Percentiles rank a stretch among this genome's conserved stretches.
These are phyloP conservation scores for Phytopythium chamaehyphon DNA, from an alignment of 352 stramenopile species.

Conservation along the genomic window DNA sequence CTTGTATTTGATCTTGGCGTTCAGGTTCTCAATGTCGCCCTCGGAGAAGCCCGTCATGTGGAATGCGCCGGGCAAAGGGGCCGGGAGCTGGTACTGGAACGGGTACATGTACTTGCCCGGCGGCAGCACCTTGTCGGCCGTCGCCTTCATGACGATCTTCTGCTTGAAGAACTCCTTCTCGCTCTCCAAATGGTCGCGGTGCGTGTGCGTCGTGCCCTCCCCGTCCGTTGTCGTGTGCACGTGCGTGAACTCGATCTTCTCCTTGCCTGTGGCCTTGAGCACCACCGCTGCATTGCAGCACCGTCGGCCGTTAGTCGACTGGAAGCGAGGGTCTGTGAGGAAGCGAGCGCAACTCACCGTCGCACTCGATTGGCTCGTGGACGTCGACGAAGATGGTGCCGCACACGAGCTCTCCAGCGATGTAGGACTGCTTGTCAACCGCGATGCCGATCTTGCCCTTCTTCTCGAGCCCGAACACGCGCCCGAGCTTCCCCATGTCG, in stretches of 20 bases:
- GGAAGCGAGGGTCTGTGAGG: too few relatives aligned
- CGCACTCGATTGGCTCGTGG: conserved; percentile 53
- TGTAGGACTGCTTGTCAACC: conserved; percentile 54
- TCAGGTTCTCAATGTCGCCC: conserved; percentile 33
- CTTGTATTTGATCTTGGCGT: conserved; percentile 74
- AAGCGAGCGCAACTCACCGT: conserved; percentile 37
- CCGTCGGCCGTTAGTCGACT: too few relatives aligned
- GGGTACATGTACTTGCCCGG: conserved; percentile 54
- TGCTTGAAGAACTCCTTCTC: conserved; percentile 70
- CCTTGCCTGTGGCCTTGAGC: conserved; percentile 59
- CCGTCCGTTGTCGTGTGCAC: conserved; percentile 23
- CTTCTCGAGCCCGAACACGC: conserved; percentile 47
- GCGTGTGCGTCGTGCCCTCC: conserved; percentile 22
- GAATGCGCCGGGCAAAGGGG: conserved; percentile 49
- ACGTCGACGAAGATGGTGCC: conserved; percentile 53
- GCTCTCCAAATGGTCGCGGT: conserved; percentile 22
- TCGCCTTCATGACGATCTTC: conserved; percentile 56
- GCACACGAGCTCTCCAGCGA: conserved; percentile 51
- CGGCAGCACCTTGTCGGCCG: conserved; percentile 24
- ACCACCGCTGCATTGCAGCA: conserved; percentile 35
- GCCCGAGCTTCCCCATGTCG: conserved; percentile 46
- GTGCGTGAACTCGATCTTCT: conserved; percentile 56
- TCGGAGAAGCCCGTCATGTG: conserved; percentile 42
- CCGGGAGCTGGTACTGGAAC: conserved; percentile 62
- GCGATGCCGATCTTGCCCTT: conserved; percentile 60